Base-by-base conservation (phyloP, 2,329 filamentous ascomycete species). In the Trichoderma cornu-damae region DNA sequence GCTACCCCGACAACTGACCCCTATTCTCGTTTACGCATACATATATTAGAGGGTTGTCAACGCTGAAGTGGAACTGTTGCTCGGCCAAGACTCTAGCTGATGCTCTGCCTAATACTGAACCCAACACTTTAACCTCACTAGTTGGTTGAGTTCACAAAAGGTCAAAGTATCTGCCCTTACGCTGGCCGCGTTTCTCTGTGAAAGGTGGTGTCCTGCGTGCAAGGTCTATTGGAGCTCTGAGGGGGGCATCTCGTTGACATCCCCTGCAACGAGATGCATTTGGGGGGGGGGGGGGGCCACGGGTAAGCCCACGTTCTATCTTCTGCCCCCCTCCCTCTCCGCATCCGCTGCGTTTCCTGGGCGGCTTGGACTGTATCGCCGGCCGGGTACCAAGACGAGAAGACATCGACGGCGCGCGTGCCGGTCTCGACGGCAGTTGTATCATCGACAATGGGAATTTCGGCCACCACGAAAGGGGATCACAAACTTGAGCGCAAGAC, bases 231-330 rank as follows among this genome's bases (percentile, higher is more conserved):
- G 51, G 51, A 47, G 22, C 32, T 46, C 12, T 14, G 22, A 8
- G 24, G 51, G n/a, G 32, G 32, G 6, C 14, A 40, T 18, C 4
- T 42, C 22, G 16, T 38, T 24, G n/a, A 18, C 40, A 8, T 22
- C 16, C 20, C 42, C 53, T 56, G 32, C 20, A 48, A 48, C 34
- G 43, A 42, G 26, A 56, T 56, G 43, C 34, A 40, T 40, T 30
- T 46, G 16, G 43, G 44, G 47, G 35, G 34, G 53, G 37, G 16
- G 43, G 44, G 47, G 35, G 34, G 53, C 44, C 26, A 32, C 44
- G 44, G 34, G 44, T 49, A 56, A 49, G 37, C 34, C 20, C 22
- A 34, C 53, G 18, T 47, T 46, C 51, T 38, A 5, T 12, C 30
- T 30, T 30, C 34, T 40, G 18, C 44, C 34, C 30, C 40, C 44